Conservation (phyloP, 768 basidiomycete genomes). For the Phylloporus sp. region DNA sequence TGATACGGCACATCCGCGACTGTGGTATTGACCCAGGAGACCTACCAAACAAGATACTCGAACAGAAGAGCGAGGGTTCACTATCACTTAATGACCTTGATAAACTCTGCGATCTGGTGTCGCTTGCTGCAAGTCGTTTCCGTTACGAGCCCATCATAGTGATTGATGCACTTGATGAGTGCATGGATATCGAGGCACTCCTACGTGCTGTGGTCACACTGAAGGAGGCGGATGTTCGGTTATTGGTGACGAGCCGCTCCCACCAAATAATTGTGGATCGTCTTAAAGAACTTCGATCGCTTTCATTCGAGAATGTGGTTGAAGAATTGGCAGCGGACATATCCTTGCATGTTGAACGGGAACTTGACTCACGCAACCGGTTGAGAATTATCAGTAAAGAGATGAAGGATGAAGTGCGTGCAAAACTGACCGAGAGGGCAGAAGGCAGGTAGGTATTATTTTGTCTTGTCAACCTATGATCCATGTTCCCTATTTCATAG, state of each 20-base stretch:
- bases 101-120: too few relatives aligned
- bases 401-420: neutral
- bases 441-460: neutral
- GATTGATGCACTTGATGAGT: constrained; percentile 6
- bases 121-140: neutral
- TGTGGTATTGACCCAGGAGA: too few relatives aligned
- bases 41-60: too few relatives aligned
- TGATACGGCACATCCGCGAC: too few relatives aligned
- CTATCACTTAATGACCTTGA: too few relatives aligned
- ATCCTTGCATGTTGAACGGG: neutral
- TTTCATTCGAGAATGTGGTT: neutral
- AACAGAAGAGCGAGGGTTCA: too few relatives aligned
- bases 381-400: neutral
- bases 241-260: neutral
- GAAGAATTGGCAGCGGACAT: neutral
- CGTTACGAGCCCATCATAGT: neutral
- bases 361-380: neutral
- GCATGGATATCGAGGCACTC: neutral
- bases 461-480: neutral
- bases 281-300: neutral
- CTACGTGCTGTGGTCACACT: neutral
- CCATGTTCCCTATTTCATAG: neutral
- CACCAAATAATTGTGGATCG: neutral
- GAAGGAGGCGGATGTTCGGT: neutral
- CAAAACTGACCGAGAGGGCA: neutral